Evolutionary conservation across 2,329 filamentous ascomycete genomes (phyloP), one percentile per base, ranked within the genome.

Genomic region (Aschersonia sp.): DNA sequence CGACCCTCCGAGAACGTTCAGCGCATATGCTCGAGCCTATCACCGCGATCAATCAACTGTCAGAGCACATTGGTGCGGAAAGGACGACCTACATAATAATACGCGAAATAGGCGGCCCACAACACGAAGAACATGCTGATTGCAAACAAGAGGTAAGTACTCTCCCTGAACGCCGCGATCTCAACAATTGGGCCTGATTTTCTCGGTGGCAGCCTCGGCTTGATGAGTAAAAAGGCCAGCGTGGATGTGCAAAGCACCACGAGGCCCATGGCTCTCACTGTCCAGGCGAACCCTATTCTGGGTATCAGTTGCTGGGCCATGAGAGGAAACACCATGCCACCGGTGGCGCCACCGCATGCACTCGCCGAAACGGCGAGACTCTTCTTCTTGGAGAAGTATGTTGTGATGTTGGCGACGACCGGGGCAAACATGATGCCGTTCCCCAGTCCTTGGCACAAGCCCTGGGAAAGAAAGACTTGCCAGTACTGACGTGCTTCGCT

Each of bases 241-340:
- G 67, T 55, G 0, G 68, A 62, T 0, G 56, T 65, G 0, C 63
- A 69, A 2, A 82, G 53, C 30, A 78, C 75, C 33, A 84, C 69
- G 46, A 85, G 72, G 0, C 74, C 80, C 51, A 82, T 68, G 0
- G 73, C 69, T 0, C 80, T 67, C n/a, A 81, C 70, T 0, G 81
- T 80, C 78, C 79, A 83, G 0, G 68, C 67, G 55, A 82, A 84
- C 0, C 81, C 81, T 4, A 83, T 63, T 14, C 65, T 67, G 0
- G 78, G 75, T 2, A 82, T 62, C 9, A 83, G 61, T 47, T 78
- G 71, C 55, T 71, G 66, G 1, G 74, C 67, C 14, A 78, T 68
- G 2, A 76, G 66, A 0, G 81, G 80, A 56, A 81, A 85, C 3
- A 84, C 67, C 29, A 83, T 63, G 0, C 80, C 80, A 1, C 81